phyloP scores from a whole-genome alignment of 306 rosid genomes.

The Cyamopsis tetragonoloba region DNA sequence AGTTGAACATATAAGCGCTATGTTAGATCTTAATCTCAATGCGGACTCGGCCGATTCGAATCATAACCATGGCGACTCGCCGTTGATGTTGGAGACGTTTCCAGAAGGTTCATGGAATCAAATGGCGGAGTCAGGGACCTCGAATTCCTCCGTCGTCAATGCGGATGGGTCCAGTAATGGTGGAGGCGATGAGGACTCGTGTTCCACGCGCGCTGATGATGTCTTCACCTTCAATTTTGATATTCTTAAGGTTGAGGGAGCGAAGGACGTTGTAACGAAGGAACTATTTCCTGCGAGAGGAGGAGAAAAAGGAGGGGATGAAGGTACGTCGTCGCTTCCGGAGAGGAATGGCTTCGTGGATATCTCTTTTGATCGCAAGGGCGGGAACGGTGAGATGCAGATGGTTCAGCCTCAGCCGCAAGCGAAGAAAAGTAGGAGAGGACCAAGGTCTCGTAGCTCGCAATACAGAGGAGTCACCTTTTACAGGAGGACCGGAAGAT shows the following conservation, averaged over 20 bases:
- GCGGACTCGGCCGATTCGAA: conserved; percentile 50
- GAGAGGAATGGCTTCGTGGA: conserved; percentile 50
- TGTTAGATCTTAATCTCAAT: conserved; percentile 96
- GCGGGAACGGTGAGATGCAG: conserved; percentile 41
- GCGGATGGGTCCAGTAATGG: conserved; percentile 79
- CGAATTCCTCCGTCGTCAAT: conserved; percentile 93
- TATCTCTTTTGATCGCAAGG: conserved; percentile 46
- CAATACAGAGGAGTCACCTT: conserved; percentile 98
- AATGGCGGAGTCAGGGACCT: conserved; percentile 91
- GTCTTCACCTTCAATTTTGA: conserved; percentile 63
- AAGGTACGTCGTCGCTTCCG: conserved; percentile 42
- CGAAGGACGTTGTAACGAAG: conserved; percentile 48
- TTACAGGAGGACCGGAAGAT: conserved; percentile 94
- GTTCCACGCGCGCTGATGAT: conserved; percentile 72
- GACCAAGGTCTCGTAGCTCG: conserved; percentile 98
- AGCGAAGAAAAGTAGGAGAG: conserved; percentile 60
- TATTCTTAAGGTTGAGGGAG: conserved; percentile 57
- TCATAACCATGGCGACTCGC: conserved; percentile 43
- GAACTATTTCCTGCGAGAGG: conserved; percentile 63
- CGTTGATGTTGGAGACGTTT: conserved; percentile 32
- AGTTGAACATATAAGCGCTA: conserved; percentile 29
- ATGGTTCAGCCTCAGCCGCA: conserved; percentile 36
- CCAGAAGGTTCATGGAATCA: conserved; percentile 58
- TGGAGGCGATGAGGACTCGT: conserved; percentile 71
- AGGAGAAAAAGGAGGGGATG: conserved; percentile 23